A percentile compares a stretch with the other conserved stretches of the same genome.
Evolutionary conservation across 495 filamentous ascomycete species (phyloP).

Genomic region (Rhizodiscina lignyota): DNA sequence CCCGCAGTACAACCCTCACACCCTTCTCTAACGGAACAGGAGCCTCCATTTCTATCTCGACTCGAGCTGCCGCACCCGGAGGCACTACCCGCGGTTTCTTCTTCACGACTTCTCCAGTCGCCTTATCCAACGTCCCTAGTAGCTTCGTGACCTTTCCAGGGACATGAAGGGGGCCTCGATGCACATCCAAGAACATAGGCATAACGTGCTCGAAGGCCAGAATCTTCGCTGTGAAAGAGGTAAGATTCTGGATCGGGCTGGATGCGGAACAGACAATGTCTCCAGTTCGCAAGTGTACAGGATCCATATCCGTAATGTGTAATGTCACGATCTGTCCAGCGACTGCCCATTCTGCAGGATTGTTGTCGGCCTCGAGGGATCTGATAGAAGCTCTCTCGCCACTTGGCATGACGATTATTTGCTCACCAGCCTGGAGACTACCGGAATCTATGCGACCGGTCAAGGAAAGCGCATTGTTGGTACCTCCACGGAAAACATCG

Average conservation of each 20-base stretch:
- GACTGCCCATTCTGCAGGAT: conserved; percentile 75
- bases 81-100: conserved; percentile 72
- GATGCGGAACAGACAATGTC: conserved; percentile 66
- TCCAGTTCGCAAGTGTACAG: conserved; percentile 60
- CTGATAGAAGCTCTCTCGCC: conserved; percentile 64
- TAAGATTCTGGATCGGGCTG: conserved; percentile 49
- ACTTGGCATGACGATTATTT: conserved; percentile 60
- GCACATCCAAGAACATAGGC: conserved; percentile 78
- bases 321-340: conserved; percentile 79
- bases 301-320: conserved; percentile 73
- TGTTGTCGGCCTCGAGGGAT: conserved; percentile 55
- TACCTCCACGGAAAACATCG: conserved; percentile 66
- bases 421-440: conserved; percentile 67
- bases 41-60: conserved; percentile 55
- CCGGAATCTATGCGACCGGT: conserved; percentile 79
- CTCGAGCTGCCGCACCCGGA: conserved; percentile 48
- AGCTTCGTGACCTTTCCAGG: conserved; percentile 56
- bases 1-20: conserved; percentile 63
- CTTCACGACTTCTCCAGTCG: conserved; percentile 48
- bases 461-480: conserved; percentile 37
- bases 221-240: conserved; percentile 61
- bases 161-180: conserved; percentile 65
- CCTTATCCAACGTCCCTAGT: conserved; percentile 58
- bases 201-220: conserved; percentile 77
- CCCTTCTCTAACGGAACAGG: conserved; percentile 66